Evolutionary conservation across 1,284 basidiomycete species (phyloP), one percentile per base, ranked within the genome.

Genomic region (Microbotryum lychnidis-dioicae): DNA sequence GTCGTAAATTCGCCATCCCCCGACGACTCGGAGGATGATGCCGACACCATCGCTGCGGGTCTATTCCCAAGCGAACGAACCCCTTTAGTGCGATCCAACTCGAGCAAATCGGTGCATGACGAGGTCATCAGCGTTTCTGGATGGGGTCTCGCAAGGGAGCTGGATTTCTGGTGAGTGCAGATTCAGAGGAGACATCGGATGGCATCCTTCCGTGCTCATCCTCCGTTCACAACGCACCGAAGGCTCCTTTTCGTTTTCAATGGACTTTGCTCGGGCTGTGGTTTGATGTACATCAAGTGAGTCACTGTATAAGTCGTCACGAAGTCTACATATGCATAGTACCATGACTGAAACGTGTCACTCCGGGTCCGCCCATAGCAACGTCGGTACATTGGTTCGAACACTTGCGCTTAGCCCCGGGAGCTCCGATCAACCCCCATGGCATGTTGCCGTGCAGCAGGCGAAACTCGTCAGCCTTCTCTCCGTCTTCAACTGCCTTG

Each of bases 401-500:
- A 57, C 66, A 6, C 55, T 67, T 23, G 60, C 60, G 1, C n/a
- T 31, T 12, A 6, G 37, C 16, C 46, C 25, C 2, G n/a, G 31
- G 7, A 45, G n/a, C 9, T 12, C n/a, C 21, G 31, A 33, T 18
- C 25, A 31, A 27, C n/a, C 58, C 18, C 42, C 56, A 1, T n/a
- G 21, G 23, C 27, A 59, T 2, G 44, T 63, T 44, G 58, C 65
- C 12, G 45, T 47, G 8, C 18, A 50, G 12, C 68, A 69, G 21
- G 56, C 65, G 2, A 54, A 52, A 42, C 63, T 69, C 44, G 68
- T 69, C 49, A 67, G 65, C 27, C 61, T 67, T 21, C 61, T 69
- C n/a, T 67, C 65, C 21, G 25, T 69, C 42, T 64, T 57, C 56
- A 69, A 69, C 60, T 67, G 57, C 50, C 45, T 61, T 42, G 68